phyloP scores from a whole-genome alignment of 257 asterid species.

The Datura wrightii region DNA sequence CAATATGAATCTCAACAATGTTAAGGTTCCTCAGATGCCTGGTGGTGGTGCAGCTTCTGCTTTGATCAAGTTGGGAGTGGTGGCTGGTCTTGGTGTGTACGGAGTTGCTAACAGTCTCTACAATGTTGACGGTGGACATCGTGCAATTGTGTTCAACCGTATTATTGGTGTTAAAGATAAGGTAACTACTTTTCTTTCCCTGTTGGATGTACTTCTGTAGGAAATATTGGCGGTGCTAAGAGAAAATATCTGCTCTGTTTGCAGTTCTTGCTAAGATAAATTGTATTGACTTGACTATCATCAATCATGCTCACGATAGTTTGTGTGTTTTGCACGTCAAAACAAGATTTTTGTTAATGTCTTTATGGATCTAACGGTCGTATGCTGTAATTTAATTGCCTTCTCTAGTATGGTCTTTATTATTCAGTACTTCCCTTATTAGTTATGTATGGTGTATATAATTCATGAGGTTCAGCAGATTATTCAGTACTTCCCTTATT shows the following conservation, averaged over 20 bases:
- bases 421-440: not conserved
- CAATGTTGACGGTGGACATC: constrained; percentile 92
- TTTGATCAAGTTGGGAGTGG: constrained; percentile 58
- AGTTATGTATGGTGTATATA: not conserved
- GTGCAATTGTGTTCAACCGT: constrained; percentile 89
- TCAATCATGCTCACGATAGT: not conserved
- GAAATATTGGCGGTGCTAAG: not conserved
- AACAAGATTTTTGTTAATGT: not conserved
- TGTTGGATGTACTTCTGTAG: not conserved
- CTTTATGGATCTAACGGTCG: not conserved
- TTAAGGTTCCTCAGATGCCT: constrained; percentile 82
- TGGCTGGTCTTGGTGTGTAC: constrained; percentile 71
- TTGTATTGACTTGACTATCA: not conserved
- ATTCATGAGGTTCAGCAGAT: not conserved
- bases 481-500: not conserved
- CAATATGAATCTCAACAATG: constrained; percentile 68
- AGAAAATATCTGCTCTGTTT: not conserved
- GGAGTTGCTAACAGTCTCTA: constrained; percentile 80
- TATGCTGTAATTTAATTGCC: not conserved
- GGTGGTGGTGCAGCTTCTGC: constrained; percentile 74
- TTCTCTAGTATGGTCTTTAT: not conserved
- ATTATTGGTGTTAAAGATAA: constrained; percentile 71
- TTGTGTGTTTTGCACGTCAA: not conserved
- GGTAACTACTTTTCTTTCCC: constrained; percentile 44
- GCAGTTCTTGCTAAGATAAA: not conserved